These are phyloP conservation scores for Coniochaeta sp. DNA, from an alignment of 2,329 filamentous ascomycete genomes.

Conservation along the genomic window DNA sequence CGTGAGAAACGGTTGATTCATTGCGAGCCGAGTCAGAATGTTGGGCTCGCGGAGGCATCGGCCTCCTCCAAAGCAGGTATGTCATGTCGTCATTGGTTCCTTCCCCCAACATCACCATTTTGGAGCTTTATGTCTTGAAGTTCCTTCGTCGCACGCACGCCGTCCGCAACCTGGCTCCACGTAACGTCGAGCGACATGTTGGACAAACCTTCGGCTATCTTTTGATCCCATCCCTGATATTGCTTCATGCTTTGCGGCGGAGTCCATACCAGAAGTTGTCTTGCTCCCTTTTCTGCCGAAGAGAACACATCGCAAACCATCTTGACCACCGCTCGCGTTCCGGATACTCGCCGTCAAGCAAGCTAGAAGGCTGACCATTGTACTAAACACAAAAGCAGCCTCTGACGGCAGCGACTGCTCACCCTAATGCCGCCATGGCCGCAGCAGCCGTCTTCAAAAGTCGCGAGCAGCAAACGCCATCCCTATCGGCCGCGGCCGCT, in stretches of 20 bases:
- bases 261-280: neutral
- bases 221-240: constrained; percentile 5
- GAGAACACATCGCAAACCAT: no score
- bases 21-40: constrained; percentile 22
- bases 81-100: constrained; percentile 18
- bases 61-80: constrained; percentile 35
- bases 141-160: neutral
- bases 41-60: constrained; percentile 45
- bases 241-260: neutral
- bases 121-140: neutral
- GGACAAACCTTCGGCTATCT: neutral
- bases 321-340: neutral
- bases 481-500: constrained; percentile 77
- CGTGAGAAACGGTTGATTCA: neutral
- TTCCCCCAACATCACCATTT: constrained; percentile 1
- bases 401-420: constrained; percentile 55
- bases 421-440: constrained; percentile 68
- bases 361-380: constrained; percentile 2
- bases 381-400: constrained; percentile 35
- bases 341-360: neutral
- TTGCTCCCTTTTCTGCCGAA: neutral
- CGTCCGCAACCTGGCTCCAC: neutral
- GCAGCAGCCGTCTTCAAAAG: constrained; percentile 75
- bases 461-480: constrained; percentile 53
- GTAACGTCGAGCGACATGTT: neutral